These are phyloP conservation scores for Arxiozyma slooffiae DNA, from an alignment of 1,139 yeast genomes.

Conservation along the genomic window DNA sequence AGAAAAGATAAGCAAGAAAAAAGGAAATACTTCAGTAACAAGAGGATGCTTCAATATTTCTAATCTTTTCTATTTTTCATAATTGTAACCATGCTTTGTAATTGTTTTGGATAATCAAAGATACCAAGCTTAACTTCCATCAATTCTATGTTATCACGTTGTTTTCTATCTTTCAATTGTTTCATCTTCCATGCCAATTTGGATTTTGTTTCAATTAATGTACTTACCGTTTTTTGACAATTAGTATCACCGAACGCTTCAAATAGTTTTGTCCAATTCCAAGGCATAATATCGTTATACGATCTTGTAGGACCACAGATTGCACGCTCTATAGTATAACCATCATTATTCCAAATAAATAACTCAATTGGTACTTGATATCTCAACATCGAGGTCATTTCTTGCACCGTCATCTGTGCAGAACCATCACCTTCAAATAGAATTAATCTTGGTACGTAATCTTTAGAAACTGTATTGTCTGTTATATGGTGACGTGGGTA, in stretches of 20 bases:
- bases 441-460: constrained; percentile 44
- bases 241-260: constrained; percentile 55
- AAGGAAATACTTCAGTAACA: background rate
- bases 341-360: constrained; percentile 67
- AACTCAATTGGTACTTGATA: constrained; percentile 52
- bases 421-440: constrained; percentile 84
- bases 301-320: constrained; percentile 66
- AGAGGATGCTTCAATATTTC: background rate
- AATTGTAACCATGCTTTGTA: constrained; percentile 18
- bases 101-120: constrained; percentile 53
- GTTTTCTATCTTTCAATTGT: constrained; percentile 11
- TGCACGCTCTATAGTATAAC: constrained; percentile 79
- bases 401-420: constrained; percentile 84
- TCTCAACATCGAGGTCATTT: constrained; percentile 59
- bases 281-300: constrained; percentile 74
- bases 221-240: constrained; percentile 11
- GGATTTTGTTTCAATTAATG: constrained; percentile 10
- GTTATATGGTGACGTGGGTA: constrained; percentile 20
- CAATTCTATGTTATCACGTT: constrained; percentile 42
- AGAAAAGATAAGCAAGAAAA: background rate
- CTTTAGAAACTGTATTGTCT: constrained; percentile 22
- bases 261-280: constrained; percentile 69
- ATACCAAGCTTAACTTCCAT: constrained; percentile 57
- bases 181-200: constrained; percentile 13
- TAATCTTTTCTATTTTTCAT: constrained; percentile 5